These are phyloP conservation scores for Purshia tridentata DNA, from an alignment of 306 rosid species.

Conservation along the genomic window DNA sequence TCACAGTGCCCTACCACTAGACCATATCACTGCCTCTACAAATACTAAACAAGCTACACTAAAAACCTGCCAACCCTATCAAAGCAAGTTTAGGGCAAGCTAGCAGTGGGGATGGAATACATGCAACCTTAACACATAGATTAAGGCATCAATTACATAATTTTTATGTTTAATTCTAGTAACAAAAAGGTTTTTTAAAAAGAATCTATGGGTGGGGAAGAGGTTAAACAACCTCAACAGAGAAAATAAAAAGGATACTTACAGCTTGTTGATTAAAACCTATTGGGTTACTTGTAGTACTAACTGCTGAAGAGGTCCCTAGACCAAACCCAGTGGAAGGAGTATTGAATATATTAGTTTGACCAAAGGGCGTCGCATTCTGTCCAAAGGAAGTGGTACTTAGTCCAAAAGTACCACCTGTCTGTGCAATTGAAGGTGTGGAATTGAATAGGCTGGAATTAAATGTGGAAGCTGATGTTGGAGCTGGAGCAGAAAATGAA, in stretches of 20 bases:
- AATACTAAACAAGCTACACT: neutral
- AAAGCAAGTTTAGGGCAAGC: neutral
- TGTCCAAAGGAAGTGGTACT: conserved; percentile 53
- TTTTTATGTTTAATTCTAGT: neutral
- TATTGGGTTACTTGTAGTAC: conserved; percentile 42
- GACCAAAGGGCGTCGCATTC: conserved; percentile 37
- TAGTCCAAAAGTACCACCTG: conserved; percentile 55
- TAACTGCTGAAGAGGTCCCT: conserved; percentile 48
- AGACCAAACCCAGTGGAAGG: conserved; percentile 60
- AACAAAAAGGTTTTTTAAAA: neutral
- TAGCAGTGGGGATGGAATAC: neutral
- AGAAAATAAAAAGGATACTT: conserved; percentile 28
- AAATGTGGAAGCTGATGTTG: conserved; percentile 49
- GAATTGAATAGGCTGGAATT: conserved; percentile 54
- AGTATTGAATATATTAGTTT: conserved; percentile 45
- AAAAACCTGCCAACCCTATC: neutral
- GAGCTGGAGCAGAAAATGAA: conserved; percentile 53
- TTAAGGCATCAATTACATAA: neutral
- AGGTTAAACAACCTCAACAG: neutral
- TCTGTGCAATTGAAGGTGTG: conserved; percentile 47
- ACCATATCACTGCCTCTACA: neutral
- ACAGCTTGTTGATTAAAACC: conserved; percentile 64
- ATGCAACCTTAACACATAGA: neutral
- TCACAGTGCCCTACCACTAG: too few species aligned
- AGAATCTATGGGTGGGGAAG: too few species aligned